A percentile compares a stretch with the other conserved stretches of the same genome.
These are phyloP conservation scores for Exophiala phaeomuriformis DNA, from an alignment of 2,329 filamentous ascomycete genomes.

Conservation along the genomic window DNA sequence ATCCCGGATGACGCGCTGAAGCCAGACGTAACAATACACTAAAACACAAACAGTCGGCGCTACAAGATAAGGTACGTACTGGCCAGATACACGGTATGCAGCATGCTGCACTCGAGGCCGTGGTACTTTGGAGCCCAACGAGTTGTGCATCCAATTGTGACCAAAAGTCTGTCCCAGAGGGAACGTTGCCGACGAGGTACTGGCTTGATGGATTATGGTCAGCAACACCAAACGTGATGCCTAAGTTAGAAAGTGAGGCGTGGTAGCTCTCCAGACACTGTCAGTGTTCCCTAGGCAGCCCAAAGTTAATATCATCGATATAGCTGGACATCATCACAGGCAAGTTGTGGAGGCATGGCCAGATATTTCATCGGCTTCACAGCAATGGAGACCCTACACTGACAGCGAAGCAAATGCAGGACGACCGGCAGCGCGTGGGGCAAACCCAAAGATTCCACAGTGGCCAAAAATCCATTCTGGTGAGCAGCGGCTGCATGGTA, in stretches of 20 bases:
- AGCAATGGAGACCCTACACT: conserved; percentile 21
- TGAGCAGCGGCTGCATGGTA: conserved; percentile 4
- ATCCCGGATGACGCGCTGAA: conserved; percentile 3
- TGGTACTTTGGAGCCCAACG: conserved; percentile 14
- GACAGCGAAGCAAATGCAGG: conserved; percentile 27
- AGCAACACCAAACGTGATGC: conserved; percentile 9
- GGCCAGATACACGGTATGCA: conserved; percentile 27
- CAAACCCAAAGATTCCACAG: conserved; percentile 25
- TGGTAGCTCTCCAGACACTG: conserved; percentile 4
- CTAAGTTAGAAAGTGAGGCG: conserved; percentile 7
- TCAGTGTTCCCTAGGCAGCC: conserved; percentile 15
- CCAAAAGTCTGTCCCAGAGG: conserved; percentile 2
- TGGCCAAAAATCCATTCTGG: conserved; percentile 23
- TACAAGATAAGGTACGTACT: conserved; percentile 22
- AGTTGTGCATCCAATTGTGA: conserved; percentile 19
- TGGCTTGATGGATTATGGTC: conserved; percentile 10
- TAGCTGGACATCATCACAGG: conserved; percentile 19
- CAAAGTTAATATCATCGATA: conserved; percentile 15
- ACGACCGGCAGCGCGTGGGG: conserved; percentile 25
- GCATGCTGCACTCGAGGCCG: conserved; percentile 19
- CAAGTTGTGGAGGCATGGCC: conserved; percentile 13
- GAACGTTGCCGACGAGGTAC: conserved; percentile 6
- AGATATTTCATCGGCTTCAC: conserved; percentile 18
- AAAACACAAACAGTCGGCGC: conserved; percentile 8
- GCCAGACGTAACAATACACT: conserved; percentile 3